Base-by-base conservation (phyloP, 257 asterid species). In the Mitragyna speciosa region DNA sequence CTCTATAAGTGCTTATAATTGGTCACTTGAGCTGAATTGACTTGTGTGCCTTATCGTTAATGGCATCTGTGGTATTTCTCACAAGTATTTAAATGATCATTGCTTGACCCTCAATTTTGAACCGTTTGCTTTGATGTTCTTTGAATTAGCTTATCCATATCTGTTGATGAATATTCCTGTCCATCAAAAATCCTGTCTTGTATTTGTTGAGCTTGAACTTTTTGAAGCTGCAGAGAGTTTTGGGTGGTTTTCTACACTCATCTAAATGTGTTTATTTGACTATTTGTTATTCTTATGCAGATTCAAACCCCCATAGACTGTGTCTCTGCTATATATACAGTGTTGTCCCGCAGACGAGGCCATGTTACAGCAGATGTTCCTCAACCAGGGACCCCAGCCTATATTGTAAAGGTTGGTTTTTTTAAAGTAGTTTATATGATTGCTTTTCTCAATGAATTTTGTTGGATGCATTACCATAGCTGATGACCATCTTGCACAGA, bases 281-380 rank as follows among this genome's bases (percentile, higher is more conserved):
- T 52, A 76, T 77, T 33, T 84, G 81, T 70, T 77, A 30, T 75
- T 85, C 4, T 72, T 76, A 15, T 61, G 79, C 94, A 95, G 99
- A 95, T 95, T 80, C 98, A 95, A 85, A 95, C 99, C 17, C 99
- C 99, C 63, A 93, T 92, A 52, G 99, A 95, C 77, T 95, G 99
- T 87, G 98, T 93, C 49, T 93, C 99, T 78, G 98, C 98, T 30
- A 95, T 95, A 82, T 93, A 90, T 81, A 91, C 98, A 45, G 98
- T 93, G 82, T 79, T 95, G 79, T 95, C 97, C 0, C 97, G 99
- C 77, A 85, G 99, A 81, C 97, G 99, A 85, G 98, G 99, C 69
- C 99, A 93, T 81, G 97, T 93, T 80, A 95, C 97, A 54, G 96
- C 97, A 26, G 97, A 95, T 81, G 93, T 95, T 85, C 99, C 99